Evolutionary conservation across 768 basidiomycete species (phyloP), one percentile per base, ranked within the genome.

Genomic region (Lactarius psammicola): DNA sequence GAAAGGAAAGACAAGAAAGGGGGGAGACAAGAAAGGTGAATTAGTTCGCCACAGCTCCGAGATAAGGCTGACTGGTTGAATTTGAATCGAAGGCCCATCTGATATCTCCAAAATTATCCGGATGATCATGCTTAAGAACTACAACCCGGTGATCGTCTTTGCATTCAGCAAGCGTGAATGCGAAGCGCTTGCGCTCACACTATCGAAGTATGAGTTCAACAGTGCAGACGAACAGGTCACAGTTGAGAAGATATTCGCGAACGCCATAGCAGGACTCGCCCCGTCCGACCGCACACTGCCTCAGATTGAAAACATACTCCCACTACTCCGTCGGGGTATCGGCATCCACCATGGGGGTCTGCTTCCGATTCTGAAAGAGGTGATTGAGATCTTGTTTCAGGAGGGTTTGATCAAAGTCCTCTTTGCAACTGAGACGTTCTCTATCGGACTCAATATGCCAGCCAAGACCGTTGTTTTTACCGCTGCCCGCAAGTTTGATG

Each of bases 401-500:
- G 95, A 98, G 73, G 95, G 96, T 11, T 82, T 98, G 54, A 94
- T 98, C 80, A 99, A 99, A 75, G 95, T 94, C 36, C 85, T 99
- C 46, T 99, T 98, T 72, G 97, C 97, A 8, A 99, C 97, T 0
- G 97, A 99, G 78, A 99, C 97, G 0, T 98, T 98, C 78, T 96
- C 95, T 18, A 97, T 97, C 65, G 94, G 93, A 42, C 81, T 99
- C 53, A 99, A 99, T 78, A 99, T 99, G 97, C 97, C 97, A 13
- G 97, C 97, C 20, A 98, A 98, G 80, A 98, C 97, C 3, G 97
- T 99, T 56, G 96, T 99, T 28, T 99, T 99, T 80, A 97, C 94
- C 0, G 85, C 89, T 0, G 89, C 94, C 3, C 87, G 94, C 70
- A 99, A 99, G 78, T 98, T 95, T 72, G 97, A 99, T 75, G 97